A percentile compares a stretch with the other conserved stretches of the same genome.
Conservation (phyloP, 768 basidiomycete genomes). For the Calocybe indica region DNA sequence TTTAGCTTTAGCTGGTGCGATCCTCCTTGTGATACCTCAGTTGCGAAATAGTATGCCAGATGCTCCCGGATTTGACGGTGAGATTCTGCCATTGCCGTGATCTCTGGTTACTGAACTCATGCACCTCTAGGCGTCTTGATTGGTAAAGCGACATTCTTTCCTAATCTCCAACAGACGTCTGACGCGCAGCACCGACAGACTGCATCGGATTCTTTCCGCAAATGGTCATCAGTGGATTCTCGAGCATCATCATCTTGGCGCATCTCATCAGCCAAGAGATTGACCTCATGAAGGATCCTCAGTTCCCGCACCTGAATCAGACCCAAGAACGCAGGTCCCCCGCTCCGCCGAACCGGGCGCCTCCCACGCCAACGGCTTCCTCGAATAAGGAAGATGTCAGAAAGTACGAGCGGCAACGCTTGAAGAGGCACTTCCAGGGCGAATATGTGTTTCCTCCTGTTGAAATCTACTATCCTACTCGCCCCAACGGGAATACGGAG, state of each 20-base stretch:
- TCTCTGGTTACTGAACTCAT: background rate
- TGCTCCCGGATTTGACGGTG: conserved; percentile 44
- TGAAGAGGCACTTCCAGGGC: conserved; percentile 30
- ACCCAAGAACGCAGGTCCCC: conserved; percentile 1
- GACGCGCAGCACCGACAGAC: conserved; percentile 26
- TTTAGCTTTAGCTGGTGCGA: conserved; percentile 31
- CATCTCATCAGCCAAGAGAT: conserved; percentile 37
- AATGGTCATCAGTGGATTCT: conserved; percentile 41
- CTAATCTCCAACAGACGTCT: background rate
- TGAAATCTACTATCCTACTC: no score
- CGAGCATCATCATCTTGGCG: conserved; percentile 34
- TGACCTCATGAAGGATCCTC: conserved; percentile 13
- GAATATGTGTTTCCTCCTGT: conserved; percentile 39
- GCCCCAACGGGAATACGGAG: background rate
- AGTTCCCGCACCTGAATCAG: conserved; percentile 6
- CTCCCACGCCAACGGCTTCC: conserved; percentile 19
- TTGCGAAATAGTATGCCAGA: conserved; percentile 52
- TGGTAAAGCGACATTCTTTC: conserved; percentile 23
- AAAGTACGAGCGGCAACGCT: conserved; percentile 29
- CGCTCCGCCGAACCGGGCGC: conserved; percentile 17
- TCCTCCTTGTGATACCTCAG: conserved; percentile 42
- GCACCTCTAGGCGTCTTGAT: conserved; percentile 35
- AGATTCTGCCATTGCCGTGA: conserved; percentile 2
- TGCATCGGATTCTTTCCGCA: conserved; percentile 55
- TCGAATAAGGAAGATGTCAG: conserved; percentile 27